Conservation (phyloP, 352 stramenopile genomes). For the Pseudoperonospora humuli region DNA sequence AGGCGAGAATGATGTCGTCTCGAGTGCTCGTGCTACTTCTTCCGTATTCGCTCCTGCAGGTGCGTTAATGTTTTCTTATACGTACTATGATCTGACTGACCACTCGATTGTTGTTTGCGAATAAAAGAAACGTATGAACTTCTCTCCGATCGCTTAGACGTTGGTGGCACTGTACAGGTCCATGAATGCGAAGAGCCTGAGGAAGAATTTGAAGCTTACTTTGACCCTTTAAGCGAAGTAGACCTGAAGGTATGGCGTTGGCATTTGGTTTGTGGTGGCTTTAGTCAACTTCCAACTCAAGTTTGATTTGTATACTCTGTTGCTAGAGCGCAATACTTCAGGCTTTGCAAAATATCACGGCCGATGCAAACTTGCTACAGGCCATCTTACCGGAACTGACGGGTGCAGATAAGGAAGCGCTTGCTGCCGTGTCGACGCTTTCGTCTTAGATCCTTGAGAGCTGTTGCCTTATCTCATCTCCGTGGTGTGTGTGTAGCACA, state of each 20-base stretch:
- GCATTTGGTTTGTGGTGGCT: too few species aligned
- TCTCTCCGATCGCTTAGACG: constrained; percentile 58
- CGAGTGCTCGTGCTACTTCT: constrained; percentile 15
- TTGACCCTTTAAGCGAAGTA: constrained; percentile 72
- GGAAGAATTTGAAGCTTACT: constrained; percentile 74
- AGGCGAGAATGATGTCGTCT: constrained; percentile 23
- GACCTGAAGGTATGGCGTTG: constrained; percentile 61
- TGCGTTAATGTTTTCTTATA: too few species aligned
- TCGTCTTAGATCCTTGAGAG: constrained; percentile 26
- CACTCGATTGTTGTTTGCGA: constrained; percentile 2
- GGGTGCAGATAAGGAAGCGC: constrained; percentile 52
- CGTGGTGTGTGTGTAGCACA: too few species aligned
- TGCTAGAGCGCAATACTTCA: constrained; percentile 46
- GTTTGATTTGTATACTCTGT: too few species aligned
- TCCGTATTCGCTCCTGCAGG: constrained; percentile 70
- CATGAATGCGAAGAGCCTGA: constrained; percentile 48
- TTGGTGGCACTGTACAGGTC: constrained; percentile 19
- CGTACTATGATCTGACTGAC: not conserved
- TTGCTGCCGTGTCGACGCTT: constrained; percentile 38
- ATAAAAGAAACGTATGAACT: constrained; percentile 55
- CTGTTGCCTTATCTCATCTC: not conserved
- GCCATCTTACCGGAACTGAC: constrained; percentile 66
- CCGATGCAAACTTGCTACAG: constrained; percentile 42
- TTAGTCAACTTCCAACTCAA: too few species aligned
- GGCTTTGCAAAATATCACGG: constrained; percentile 44